Evolutionary conservation across 805 yeast species (phyloP).

Genomic region (Wickerhamiella dianesei): DNA sequence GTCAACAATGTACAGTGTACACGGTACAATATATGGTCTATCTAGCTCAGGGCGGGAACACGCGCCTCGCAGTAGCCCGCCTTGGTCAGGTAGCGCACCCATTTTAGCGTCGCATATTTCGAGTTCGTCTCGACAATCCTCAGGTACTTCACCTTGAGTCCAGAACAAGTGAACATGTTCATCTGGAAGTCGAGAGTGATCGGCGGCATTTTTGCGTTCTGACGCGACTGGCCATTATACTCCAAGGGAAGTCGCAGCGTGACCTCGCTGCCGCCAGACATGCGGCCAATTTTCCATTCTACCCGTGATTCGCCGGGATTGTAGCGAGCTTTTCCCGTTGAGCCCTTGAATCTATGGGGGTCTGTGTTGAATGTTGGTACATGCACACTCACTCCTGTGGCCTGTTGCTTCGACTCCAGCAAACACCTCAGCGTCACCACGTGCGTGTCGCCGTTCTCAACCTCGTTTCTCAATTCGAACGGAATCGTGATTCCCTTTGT

Average conservation of each 20-base stretch:
- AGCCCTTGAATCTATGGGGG: conserved; percentile 24
- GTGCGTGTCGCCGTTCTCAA: conserved; percentile 35
- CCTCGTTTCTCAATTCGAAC: conserved; percentile 38
- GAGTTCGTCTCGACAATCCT: conserved; percentile 42
- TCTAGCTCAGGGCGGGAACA: too few relatives aligned
- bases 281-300: conserved; percentile 57
- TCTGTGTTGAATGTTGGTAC: conserved; percentile 50
- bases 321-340: conserved; percentile 57
- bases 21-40: too few relatives aligned
- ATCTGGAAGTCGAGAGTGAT: conserved; percentile 54
- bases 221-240: not conserved
- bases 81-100: conserved; percentile 69
- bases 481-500: conserved; percentile 54
- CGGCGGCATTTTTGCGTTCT: conserved; percentile 47
- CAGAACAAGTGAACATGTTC: conserved; percentile 65
- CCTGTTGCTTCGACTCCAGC: conserved; percentile 7
- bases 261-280: conserved; percentile 53
- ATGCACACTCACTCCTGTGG: conserved; percentile 45
- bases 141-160: conserved; percentile 58
- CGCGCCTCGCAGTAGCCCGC: conserved; percentile 77
- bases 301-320: conserved; percentile 51
- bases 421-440: conserved; percentile 8
- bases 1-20: too few relatives aligned
- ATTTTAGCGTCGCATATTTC: conserved; percentile 62
- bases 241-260: conserved; percentile 30